Base-by-base conservation (phyloP, 805 yeast species). In the Kazachstania bromeliacearum region DNA sequence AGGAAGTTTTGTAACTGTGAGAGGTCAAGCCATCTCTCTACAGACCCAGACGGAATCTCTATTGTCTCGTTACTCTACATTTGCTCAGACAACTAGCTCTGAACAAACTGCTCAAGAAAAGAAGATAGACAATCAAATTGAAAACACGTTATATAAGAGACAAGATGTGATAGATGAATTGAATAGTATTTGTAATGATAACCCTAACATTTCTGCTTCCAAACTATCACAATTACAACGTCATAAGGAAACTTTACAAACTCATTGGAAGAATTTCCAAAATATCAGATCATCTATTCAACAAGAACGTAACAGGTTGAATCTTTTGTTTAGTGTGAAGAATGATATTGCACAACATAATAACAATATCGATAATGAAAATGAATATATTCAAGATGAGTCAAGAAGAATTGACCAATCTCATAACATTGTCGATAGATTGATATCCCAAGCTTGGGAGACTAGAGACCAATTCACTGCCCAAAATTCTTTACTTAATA, bases 401-500 rank as follows among this genome's bases (percentile, higher is more conserved):
- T 60, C 85, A 6, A 65, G 71, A 26, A 66, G 95, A 34, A 80
- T 81, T 14, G 84, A 83, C 45, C 68, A 68, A 35, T 77, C 92
- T 29, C 78, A 85, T 54, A 67, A 70, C 29, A 64, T 87, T 35
- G 84, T 94, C 12, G 96, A 92, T 54, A 63, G 80, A 30, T 65
- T 92, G 39, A 68, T 89, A 26, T 71, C 72, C n/a, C 88, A 81
- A 54, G 97, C 96, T 1, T 80, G 75, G 62, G 84, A 82, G 46
- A 87, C 97, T 0, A 68, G 97, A 39, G 96, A 88, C 41, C 94
- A 84, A 51, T 70, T 92, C 36, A 46, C 71, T 31, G 67, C 78
- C 33, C 98, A 92, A 62, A 68, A 89, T 40, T 71, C 69, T 26
- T 55, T 71, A 6, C 64, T 92, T 36, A 66, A 67, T 38, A 73